phyloP scores from a whole-genome alignment of 73 alveolate genomes.

The Tetrahymena thermophila region DNA sequence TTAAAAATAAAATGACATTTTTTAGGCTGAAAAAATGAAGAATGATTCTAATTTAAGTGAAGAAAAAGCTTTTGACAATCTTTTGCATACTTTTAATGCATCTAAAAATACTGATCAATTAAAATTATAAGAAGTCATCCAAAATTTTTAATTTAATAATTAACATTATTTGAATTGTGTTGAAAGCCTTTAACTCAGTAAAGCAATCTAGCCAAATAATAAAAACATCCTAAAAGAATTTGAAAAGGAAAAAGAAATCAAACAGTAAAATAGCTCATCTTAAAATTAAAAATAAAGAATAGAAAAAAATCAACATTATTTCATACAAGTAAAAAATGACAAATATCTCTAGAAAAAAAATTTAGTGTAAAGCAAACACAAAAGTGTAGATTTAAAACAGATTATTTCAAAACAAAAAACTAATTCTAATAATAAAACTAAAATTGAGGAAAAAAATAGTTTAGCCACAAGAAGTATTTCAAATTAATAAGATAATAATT shows the following conservation, averaged over 20 bases:
- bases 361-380: too few species aligned
- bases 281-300: too few species aligned
- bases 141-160: too few species aligned
- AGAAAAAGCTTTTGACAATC: neutral
- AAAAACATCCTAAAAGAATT: too few species aligned
- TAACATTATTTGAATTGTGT: neutral
- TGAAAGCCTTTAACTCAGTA: neutral
- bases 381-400: neutral
- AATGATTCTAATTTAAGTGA: neutral
- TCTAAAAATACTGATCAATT: neutral
- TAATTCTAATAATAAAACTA: neutral
- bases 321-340: neutral
- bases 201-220: neutral
- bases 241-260: neutral
- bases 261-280: neutral
- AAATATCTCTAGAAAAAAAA: too few species aligned
- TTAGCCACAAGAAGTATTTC: too few species aligned
- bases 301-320: neutral
- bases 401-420: neutral
- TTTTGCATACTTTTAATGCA: neutral
- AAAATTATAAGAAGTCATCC: neutral
- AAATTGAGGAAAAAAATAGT: neutral
- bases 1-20: too few species aligned
- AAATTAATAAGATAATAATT: too few species aligned
- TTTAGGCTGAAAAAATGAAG: neutral